Conservation (phyloP, 2,329 filamentous ascomycete genomes). For the Plectosphaerella sp. region DNA sequence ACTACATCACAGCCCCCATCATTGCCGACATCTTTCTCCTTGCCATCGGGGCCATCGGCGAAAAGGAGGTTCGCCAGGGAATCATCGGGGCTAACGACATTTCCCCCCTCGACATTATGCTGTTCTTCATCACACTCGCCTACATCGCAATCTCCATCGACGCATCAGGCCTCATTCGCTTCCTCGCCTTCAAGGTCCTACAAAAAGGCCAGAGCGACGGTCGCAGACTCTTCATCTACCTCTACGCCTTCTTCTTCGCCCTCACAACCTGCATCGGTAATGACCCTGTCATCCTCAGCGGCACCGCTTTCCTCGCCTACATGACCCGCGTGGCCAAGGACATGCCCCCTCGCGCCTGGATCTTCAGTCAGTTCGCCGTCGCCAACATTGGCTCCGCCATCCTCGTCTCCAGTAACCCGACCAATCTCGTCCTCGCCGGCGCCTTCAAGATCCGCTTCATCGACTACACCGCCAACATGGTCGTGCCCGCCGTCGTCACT, state of each 20-base stretch:
- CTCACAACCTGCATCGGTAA: conserved; percentile 31
- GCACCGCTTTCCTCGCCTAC: conserved; percentile 70
- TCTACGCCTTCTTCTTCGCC: conserved; percentile 38
- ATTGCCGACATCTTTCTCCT: conserved; percentile 68
- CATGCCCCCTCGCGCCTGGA: conserved; percentile 70
- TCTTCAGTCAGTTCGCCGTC: conserved; percentile 65
- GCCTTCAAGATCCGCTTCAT: conserved; percentile 70
- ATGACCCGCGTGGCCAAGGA: conserved; percentile 72
- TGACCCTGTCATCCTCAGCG: conserved; percentile 69
- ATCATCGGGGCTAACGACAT: conserved; percentile 63
- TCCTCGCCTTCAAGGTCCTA: conserved; percentile 65
- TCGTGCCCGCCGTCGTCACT: conserved; percentile 67
- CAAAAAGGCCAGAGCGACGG: conserved; percentile 62
- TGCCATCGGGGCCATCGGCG: conserved; percentile 63
- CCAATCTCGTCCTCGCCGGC: conserved; percentile 68
- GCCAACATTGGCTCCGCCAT: conserved; percentile 72
- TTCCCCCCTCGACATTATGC: conserved; percentile 66
- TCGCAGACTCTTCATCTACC: conserved; percentile 64
- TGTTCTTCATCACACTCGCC: conserved; percentile 68
- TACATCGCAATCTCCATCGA: conserved; percentile 77
- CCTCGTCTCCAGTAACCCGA: conserved; percentile 72
- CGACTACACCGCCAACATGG: conserved; percentile 69
- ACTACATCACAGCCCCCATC: conserved; percentile 66
- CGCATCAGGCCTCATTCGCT: conserved; percentile 67
- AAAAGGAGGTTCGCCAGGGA: conserved; percentile 61